A percentile compares a stretch with the other conserved stretches of the same genome.
Evolutionary conservation across 208 protist genomes (phyloP).

Genomic region (Angomonas deanei): DNA sequence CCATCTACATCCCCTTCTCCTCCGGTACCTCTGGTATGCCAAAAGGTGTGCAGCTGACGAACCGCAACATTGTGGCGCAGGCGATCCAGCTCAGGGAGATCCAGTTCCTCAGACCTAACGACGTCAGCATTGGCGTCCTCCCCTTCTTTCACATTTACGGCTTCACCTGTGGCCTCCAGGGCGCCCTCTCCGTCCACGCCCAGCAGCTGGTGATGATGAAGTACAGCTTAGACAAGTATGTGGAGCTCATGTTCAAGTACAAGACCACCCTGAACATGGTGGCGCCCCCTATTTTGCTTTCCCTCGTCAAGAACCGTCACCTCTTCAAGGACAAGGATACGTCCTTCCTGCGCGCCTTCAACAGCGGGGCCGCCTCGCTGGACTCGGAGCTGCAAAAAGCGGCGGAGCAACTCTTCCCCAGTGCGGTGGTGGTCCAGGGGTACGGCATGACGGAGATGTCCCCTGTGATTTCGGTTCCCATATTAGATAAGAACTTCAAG

Average conservation of each 20-base stretch:
- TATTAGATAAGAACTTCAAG: background rate
- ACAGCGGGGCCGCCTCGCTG: constrained; percentile 55
- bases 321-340: constrained; percentile 22
- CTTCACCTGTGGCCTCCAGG: constrained; percentile 35
- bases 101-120: background rate
- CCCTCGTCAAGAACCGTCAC: constrained; percentile 50
- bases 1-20: constrained; percentile 35
- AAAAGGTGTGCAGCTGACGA: constrained; percentile 61
- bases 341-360: constrained; percentile 23
- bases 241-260: constrained; percentile 14
- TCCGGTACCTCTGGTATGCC: constrained; percentile 32
- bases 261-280: constrained; percentile 37
- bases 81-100: constrained; percentile 15
- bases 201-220: constrained; percentile 34
- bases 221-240: constrained; percentile 32
- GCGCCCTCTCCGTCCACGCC: constrained; percentile 15
- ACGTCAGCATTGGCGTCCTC: constrained; percentile 32
- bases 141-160: constrained; percentile 86
- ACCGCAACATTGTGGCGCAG: constrained; percentile 21
- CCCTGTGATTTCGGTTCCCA: constrained; percentile 19
- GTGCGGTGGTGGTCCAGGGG: constrained; percentile 29
- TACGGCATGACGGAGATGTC: constrained; percentile 83
- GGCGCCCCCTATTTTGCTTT: constrained; percentile 69
- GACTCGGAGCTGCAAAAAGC: constrained; percentile 24
- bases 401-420: constrained; percentile 16